These are phyloP conservation scores for Linnemannia hyalina DNA, from an alignment of 192 early-diverging fungal genomes.

Conservation along the genomic window DNA sequence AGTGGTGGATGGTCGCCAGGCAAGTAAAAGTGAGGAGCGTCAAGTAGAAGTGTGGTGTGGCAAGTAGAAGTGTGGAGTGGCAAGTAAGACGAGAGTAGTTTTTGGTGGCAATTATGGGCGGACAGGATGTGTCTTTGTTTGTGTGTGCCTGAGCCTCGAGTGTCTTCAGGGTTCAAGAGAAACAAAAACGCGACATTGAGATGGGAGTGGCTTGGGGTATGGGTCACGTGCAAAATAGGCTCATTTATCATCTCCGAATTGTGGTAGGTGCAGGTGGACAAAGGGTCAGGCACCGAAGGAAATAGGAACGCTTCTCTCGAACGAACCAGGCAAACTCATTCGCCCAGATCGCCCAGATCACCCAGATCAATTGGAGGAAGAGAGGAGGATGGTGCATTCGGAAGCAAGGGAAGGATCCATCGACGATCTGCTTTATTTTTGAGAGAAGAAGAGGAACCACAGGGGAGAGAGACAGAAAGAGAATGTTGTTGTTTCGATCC, in stretches of 20 bases:
- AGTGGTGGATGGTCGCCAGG: not conserved
- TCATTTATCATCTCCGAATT: too few species aligned
- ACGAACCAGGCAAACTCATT: not conserved
- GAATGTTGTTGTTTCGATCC: not conserved
- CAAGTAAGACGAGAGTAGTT: not conserved
- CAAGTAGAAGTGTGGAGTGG: not conserved
- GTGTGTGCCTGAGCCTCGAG: not conserved
- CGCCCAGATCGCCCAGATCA: not conserved
- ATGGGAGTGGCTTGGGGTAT: too few species aligned
- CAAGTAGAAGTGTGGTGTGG: not conserved
- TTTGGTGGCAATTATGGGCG: constrained; percentile 4
- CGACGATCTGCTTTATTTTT: not conserved
- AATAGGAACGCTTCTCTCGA: not conserved
- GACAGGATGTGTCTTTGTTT: not conserved
- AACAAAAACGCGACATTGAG: not conserved
- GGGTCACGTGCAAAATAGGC: too few species aligned
- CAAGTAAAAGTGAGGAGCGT: too few species aligned
- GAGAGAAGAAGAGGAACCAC: not conserved
- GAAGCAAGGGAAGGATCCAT: not conserved
- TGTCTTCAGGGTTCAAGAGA: not conserved
- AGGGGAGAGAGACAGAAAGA: not conserved
- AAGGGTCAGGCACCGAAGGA: too few species aligned
- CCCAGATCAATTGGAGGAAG: not conserved
- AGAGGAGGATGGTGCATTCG: too few species aligned
- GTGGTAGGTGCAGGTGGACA: too few species aligned